These are phyloP conservation scores for Discostella stelligera DNA, from an alignment of 352 stramenopile species.

Conservation along the genomic window DNA sequence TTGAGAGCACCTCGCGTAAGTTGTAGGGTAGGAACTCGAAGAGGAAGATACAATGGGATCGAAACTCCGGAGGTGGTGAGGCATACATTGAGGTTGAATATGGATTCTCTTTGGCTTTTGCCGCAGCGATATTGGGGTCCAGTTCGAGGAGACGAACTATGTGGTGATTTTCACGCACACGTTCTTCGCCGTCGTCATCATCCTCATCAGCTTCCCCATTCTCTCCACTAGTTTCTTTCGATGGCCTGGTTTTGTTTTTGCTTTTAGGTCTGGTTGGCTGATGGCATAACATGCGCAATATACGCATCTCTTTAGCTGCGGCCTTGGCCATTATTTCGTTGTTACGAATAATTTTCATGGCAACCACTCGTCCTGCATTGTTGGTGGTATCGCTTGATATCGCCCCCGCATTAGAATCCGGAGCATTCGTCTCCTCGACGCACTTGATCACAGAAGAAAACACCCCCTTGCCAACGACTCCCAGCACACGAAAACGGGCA, in stretches of 20 bases:
- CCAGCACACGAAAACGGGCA: constrained; percentile 89
- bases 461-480: constrained; percentile 93
- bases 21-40: constrained; percentile 99
- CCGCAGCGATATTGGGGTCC: constrained; percentile 18
- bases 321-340: constrained; percentile 98
- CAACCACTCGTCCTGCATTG: constrained; percentile 49
- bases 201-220: constrained; percentile 23
- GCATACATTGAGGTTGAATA: constrained; percentile 21
- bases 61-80: constrained; percentile 39
- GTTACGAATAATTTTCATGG: constrained; percentile 89
- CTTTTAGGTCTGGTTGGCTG: constrained; percentile 11
- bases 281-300: constrained; percentile 51
- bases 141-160: constrained; percentile 51
- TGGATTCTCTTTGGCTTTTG: background rate
- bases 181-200: constrained; percentile 30
- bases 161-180: constrained; percentile 52
- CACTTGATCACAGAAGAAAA: constrained; percentile 98
- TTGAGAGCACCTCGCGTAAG: constrained; percentile 87
- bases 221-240: constrained; percentile 15
- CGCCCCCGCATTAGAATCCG: background rate
- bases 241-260: constrained; percentile 9
- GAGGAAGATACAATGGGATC: constrained; percentile 91
- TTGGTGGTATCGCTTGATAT: background rate
- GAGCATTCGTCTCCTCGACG: constrained; percentile 50
- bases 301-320: constrained; percentile 76